phyloP scores from a whole-genome alignment of 2,329 filamentous ascomycete species.

The Colletotrichum neosansevieriae region DNA sequence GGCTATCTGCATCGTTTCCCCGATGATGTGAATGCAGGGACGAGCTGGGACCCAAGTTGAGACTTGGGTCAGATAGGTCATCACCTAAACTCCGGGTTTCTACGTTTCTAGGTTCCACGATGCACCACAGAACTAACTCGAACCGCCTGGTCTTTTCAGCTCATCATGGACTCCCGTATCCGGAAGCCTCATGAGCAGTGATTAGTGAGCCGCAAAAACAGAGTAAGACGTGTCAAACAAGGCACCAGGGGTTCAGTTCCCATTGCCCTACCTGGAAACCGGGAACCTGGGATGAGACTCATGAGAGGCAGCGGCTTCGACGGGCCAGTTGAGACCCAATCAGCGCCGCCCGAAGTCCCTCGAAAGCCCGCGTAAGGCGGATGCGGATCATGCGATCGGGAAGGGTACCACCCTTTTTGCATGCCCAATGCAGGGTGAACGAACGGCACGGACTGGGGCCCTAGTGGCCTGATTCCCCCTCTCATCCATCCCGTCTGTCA shows the following conservation, averaged over 20 bases:
- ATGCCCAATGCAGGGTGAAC: constrained; percentile 1
- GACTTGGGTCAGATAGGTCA: background rate
- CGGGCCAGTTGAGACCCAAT: constrained; percentile 19
- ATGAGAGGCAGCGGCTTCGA: background rate
- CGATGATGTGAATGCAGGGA: background rate
- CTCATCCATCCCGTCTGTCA: background rate
- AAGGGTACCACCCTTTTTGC: constrained; percentile 1
- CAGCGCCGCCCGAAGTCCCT: background rate
- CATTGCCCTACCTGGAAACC: constrained; percentile 23
- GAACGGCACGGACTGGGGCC: background rate
- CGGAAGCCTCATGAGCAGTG: background rate
- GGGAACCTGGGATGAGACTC: constrained; percentile 25
- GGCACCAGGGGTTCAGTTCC: background rate
- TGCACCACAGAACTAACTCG: background rate
- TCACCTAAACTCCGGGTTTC: too few relatives aligned
- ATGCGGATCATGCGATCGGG: too few relatives aligned
- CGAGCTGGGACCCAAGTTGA: background rate
- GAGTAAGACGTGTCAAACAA: background rate
- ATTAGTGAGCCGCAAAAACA: background rate
- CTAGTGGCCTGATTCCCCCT: constrained; percentile 18
- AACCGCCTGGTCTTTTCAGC: background rate
- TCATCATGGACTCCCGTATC: background rate
- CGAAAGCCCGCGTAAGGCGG: background rate
- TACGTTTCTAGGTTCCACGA: background rate
- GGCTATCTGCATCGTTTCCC: background rate